Evolutionary conservation across 352 stramenopile species (phyloP).

Genomic region (Globisporangium acanthophoron): DNA sequence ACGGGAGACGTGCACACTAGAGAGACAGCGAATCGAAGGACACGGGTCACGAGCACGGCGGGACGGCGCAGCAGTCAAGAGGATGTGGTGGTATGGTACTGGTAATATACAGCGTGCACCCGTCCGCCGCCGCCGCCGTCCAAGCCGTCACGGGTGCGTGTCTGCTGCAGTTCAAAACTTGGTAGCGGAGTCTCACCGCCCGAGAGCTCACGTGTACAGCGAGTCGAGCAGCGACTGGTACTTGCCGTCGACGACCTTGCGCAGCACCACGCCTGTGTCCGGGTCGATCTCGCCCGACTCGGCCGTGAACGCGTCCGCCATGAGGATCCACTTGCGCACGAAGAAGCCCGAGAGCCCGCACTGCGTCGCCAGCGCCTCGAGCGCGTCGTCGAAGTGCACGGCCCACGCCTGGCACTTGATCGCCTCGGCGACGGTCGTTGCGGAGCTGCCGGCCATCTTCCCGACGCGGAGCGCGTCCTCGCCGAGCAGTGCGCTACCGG

Average conservation of each 20-base stretch:
- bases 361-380: conserved; percentile 39
- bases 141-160: background rate
- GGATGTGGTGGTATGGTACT: conserved; percentile 11
- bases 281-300: conserved; percentile 68
- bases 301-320: conserved; percentile 58
- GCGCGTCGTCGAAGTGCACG: conserved; percentile 62
- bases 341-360: conserved; percentile 56
- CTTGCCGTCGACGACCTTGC: conserved; percentile 58
- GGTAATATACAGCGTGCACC: conserved; percentile 16
- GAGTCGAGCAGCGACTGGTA: conserved; percentile 73
- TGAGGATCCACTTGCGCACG: conserved; percentile 79
- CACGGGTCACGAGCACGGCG: background rate
- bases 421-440: conserved; percentile 51
- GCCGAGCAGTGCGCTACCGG: conserved; percentile 19
- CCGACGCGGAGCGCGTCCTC: conserved; percentile 46
- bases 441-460: conserved; percentile 26
- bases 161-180: background rate
- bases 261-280: conserved; percentile 53
- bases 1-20: background rate
- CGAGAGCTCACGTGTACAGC: conserved; percentile 47
- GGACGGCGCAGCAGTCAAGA: too few relatives aligned
- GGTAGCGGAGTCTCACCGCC: too few relatives aligned
- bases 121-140: background rate
- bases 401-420: conserved; percentile 69
- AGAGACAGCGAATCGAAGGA: background rate